A percentile compares a stretch with the other conserved stretches of the same genome.
Evolutionary conservation across 2,329 filamentous ascomycete genomes (phyloP).

Genomic region (Conoideocrella luteorostrata): DNA sequence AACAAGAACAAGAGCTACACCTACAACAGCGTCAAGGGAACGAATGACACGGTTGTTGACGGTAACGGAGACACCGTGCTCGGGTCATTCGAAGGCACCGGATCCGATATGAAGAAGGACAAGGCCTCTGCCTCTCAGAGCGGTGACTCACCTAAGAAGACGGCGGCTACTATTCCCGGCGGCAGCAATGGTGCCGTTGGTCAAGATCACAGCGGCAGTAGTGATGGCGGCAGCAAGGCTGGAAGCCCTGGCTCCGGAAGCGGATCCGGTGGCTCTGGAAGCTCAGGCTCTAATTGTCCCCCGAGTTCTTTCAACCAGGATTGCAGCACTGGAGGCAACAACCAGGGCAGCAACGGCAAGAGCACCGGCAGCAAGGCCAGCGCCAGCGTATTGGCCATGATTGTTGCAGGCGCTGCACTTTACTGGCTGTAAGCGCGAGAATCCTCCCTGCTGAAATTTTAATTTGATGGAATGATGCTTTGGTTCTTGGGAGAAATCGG

Average conservation of each 20-base stretch:
- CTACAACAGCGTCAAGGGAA: conserved; percentile 58
- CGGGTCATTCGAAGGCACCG: conserved; percentile 73
- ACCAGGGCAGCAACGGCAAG: conserved; percentile 21
- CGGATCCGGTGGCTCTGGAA: conserved; percentile 14
- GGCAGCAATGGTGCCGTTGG: conserved; percentile 19
- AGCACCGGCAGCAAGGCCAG: conserved; percentile 25
- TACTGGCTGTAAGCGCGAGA: conserved; percentile 25
- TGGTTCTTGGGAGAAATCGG: too few species aligned
- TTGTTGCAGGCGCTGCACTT: conserved; percentile 29
- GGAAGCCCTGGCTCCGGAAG: conserved; percentile 21
- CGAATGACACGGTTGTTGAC: conserved; percentile 72
- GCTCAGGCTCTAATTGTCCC: conserved; percentile 25
- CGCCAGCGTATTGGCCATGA: conserved; percentile 30
- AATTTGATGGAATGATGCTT: too few species aligned
- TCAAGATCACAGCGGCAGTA: conserved; percentile 14
- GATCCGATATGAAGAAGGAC: conserved; percentile 60
- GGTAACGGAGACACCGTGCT: conserved; percentile 70
- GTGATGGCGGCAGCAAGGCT: conserved; percentile 7
- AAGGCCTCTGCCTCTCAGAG: conserved; percentile 18
- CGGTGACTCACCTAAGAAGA: conserved; percentile 16
- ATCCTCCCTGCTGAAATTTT: too few species aligned
- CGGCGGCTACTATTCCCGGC: conserved; percentile 23
- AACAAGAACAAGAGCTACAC: conserved; percentile 68
- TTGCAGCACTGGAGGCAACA: conserved; percentile 21
- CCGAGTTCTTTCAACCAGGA: conserved; percentile 34